Evolutionary conservation across 208 protist genomes (phyloP), one percentile per base, ranked within the genome.

Genomic region (Spongospora subterranea): DNA sequence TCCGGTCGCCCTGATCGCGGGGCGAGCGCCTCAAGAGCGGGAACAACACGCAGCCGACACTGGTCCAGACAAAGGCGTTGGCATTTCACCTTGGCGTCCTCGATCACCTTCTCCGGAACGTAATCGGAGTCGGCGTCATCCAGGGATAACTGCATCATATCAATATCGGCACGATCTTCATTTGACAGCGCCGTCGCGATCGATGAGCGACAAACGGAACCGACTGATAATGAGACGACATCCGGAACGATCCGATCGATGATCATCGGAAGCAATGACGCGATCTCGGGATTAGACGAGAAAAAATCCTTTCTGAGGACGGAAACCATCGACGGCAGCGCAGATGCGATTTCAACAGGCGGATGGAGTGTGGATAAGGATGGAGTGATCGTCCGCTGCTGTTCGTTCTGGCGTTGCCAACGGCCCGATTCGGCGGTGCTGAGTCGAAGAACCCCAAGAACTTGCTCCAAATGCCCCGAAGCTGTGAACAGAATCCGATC

Each of bases 401-500:
- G n/a, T n/a, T n/a, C n/a, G n/a, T n/a, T n/a, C n/a, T n/a, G n/a
- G n/a, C n/a, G n/a, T n/a, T n/a, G n/a, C n/a, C n/a, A n/a, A n/a
- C n/a, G n/a, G n/a, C n/a, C n/a, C n/a, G n/a, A n/a, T n/a, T n/a
- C n/a, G n/a, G 54, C 17, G 54, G 54, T 32, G 54, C 20, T 32
- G 20, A 32, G 17, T 29, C 54, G 54, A 17, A 65, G 29, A 65
- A 29, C 54, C 54, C 20, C 54, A 32, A 65, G 29, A 29, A 29
- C 54, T 29, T 65, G 54, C 54, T 65, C 54, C 20, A 65, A 29
- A 65, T 65, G 54, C 20, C 20, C 20, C 29, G 54, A 65, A 17
- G 54, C 54, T 65, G 54, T 29, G 29, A 65, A 65, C 54, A 65
- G 54, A 65, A 65, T 65, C 17, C 54, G 54, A 29, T 65, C 54